Evolutionary conservation across 2,329 filamentous ascomycete species (phyloP), one percentile per base, ranked within the genome.

Genomic region (Penicillium sp.): DNA sequence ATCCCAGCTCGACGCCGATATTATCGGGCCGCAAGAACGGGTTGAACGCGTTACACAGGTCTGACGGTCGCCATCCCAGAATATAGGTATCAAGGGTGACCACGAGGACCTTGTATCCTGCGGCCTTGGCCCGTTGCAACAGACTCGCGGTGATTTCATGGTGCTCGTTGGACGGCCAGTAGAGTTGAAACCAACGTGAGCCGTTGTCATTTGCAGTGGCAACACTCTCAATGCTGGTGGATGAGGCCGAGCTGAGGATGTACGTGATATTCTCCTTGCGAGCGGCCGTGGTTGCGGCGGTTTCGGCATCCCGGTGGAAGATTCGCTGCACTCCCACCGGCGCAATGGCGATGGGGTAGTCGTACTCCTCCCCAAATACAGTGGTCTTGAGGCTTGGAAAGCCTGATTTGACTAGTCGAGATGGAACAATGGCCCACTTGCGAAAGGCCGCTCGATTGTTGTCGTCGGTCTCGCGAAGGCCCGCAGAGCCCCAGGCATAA

Each of bases 21-120:
- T 47, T 44, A 17, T 56, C 53, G 9, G 39, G 33, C 2, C 51
- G 32, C 4, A 56, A 18, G 41, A 62, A 67, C 10, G 62, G 62
- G 4, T 62, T 54, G 52, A 79, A 84, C 2, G 71, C 74, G 3
- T 71, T 69, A 44, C 84, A 80, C 0, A 87, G 71, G 53, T 87
- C 83, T 0, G 69, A 70, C 0, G 83, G 83, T 20, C 85, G 70
- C 83, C 83, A 88, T 0, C 75, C 77, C 10, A 88, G 70, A 9
- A 74, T 74, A 57, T 79, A 85, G 0, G 83, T 87, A 62, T 88
- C 85, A 0, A 87, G 69, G 0, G 85, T 88, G 0, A 88, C 80
- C 4, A 88, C 77, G 0, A 87, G 69, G 0, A 80, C 81, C 27
- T 71, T 74, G 64, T 76, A 87, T 2, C 83, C 83, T 8, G 68